phyloP scores from a whole-genome alignment of 2,329 filamentous ascomycete species.

The Orbilia javanica region DNA sequence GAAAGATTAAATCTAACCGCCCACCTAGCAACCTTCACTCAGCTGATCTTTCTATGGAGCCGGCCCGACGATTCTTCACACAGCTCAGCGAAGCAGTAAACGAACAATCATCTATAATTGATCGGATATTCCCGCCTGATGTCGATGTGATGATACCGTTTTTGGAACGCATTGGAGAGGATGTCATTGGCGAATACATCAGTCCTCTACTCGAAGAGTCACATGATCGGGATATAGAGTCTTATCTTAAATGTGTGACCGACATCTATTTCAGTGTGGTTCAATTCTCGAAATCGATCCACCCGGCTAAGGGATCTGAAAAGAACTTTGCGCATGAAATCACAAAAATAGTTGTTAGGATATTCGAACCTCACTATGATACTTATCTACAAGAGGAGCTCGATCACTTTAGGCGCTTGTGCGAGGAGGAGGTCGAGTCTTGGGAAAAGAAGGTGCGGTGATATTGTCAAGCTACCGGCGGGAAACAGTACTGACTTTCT shows the following conservation, averaged over 20 bases:
- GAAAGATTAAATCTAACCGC: background rate
- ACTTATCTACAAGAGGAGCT: conserved; percentile 92
- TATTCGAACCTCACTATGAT: conserved; percentile 94
- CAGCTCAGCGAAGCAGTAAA: conserved; percentile 80
- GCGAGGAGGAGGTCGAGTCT: conserved; percentile 79
- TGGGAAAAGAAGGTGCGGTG: conserved; percentile 88
- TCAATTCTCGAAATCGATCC: conserved; percentile 79
- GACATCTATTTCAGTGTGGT: conserved; percentile 88
- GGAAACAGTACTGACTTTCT: background rate
- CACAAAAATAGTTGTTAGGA: conserved; percentile 75
- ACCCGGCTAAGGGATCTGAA: conserved; percentile 72
- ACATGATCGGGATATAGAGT: conserved; percentile 78
- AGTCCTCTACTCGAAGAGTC: conserved; percentile 88
- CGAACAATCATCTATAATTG: conserved; percentile 83
- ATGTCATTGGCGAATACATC: conserved; percentile 85
- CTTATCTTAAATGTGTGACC: conserved; percentile 87
- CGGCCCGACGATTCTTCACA: conserved; percentile 85
- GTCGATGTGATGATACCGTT: conserved; percentile 80
- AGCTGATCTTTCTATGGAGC: conserved; percentile 70
- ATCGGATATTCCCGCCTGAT: conserved; percentile 81
- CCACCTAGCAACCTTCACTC: conserved; percentile 56
- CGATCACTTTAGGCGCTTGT: conserved; percentile 82
- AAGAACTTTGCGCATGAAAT: conserved; percentile 75
- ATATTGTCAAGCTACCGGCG: background rate
- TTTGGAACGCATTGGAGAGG: conserved; percentile 83